Evolutionary conservation across 176 grass and related monocot genomes (phyloP).

Genomic region (Oropetium thomaeum): DNA sequence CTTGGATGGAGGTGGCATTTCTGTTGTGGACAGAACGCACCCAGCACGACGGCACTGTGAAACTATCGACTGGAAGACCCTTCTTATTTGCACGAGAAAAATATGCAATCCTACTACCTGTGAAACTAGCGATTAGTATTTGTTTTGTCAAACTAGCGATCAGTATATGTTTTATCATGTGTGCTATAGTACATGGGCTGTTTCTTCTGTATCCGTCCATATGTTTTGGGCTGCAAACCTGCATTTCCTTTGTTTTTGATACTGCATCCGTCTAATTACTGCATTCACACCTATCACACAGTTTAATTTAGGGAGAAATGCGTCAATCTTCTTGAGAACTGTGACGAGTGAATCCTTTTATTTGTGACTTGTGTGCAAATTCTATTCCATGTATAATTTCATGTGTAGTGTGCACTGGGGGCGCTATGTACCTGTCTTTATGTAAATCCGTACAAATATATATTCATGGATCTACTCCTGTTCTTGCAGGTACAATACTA

Average conservation of each 20-base stretch:
- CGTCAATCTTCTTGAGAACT: background rate
- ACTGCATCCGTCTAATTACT: background rate
- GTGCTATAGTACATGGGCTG: background rate
- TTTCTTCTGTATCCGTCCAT: background rate
- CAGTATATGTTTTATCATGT: background rate
- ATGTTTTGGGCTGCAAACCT: conserved; percentile 22
- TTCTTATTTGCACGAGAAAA: background rate
- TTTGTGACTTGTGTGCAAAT: background rate
- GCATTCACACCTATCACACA: background rate
- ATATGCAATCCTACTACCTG: background rate
- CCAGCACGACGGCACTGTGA: background rate
- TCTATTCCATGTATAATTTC: background rate
- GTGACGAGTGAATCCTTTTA: conserved; percentile 1
- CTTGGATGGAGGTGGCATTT: background rate
- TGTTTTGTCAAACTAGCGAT: background rate
- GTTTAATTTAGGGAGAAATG: background rate
- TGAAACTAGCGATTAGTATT: background rate
- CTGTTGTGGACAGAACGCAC: conserved; percentile 9
- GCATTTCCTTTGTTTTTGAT: background rate
- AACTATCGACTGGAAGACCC: conserved; percentile 15
- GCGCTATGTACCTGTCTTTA: background rate
- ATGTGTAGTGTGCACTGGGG: background rate
- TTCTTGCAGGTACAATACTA: conserved; percentile 44
- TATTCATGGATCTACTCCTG: conserved; percentile 58
- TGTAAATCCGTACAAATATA: background rate